Base-by-base conservation (phyloP, 257 asterid species). In the Penstemon barbatus region DNA sequence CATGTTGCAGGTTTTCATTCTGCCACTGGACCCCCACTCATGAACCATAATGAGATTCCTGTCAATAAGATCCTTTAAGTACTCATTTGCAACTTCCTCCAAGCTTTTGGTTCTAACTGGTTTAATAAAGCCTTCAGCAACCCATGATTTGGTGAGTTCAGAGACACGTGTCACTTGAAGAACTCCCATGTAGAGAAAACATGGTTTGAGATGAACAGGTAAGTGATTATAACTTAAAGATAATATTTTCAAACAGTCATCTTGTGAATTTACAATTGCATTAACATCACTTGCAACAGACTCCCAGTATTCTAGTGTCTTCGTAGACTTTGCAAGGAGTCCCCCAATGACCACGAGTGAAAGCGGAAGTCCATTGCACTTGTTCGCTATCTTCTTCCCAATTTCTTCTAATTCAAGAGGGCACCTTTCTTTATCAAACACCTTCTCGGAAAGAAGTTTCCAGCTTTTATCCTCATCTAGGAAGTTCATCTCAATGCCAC, bases 171-270 rank as follows among this genome's bases (percentile, higher is more conserved):
- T 58, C 38, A 9, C 63, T 38, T 4, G 63, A 38, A 37, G 38
- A 37, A 58, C 63, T 11, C 63, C 63, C 63, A 58, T 37, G 18
- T 58, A 58, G 3, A 58, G 63, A 44, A 58, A 58, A 38, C 63
- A 58, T 8, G 46, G 63, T 58, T 58, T 58, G 10, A 58, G 38
- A 8, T 58, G 43, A 38, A 58, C 15, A 11, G 63, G 63, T 36
- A 60, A 40, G 39, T 40, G 38, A 40, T 4, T 15, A 18, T 60
- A 60, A 4, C 65, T 60, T 11, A 40, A 4, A 60, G 43, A 60
- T 18, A 60, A 40, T 60, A 60, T 60, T 8, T 60, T 39, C 48
- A 40, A 12, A 39, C 50, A 60, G 15, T n/a, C 6, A 19, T 44
- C 49, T 36, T 44, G 52, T 15, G 18, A 62, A 44, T 40, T 18